Evolutionary conservation across 1,284 basidiomycete genomes (phyloP).

Genomic region (Pseudozyma sp.): DNA sequence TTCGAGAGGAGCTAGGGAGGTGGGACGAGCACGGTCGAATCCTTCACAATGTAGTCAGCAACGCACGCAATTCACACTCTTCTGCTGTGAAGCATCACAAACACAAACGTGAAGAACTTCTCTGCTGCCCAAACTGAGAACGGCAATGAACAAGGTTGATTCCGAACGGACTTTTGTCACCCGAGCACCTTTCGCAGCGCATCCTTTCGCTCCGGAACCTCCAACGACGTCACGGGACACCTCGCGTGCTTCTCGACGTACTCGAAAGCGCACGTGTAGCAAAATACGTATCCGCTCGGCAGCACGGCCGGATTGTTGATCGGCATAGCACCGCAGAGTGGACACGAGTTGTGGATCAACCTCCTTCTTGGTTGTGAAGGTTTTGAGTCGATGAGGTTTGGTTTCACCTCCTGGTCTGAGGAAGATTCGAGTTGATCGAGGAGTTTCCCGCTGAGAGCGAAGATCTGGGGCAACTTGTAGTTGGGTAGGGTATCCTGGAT

Average conservation of each 20-base stretch:
- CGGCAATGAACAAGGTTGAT: too few species aligned
- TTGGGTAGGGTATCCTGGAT: slow-evolving; percentile 1
- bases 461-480: slow-evolving; percentile 32
- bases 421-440: slow-evolving; percentile 37
- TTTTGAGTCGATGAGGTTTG: slow-evolving; percentile 18
- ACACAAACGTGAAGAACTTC: too few species aligned
- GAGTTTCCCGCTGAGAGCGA: slow-evolving; percentile 20
- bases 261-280: slow-evolving; percentile 90
- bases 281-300: slow-evolving; percentile 93
- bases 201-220: slow-evolving; percentile 78
- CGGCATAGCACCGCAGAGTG: slow-evolving; percentile 77
- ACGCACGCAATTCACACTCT: too few species aligned
- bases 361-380: slow-evolving; percentile 37
- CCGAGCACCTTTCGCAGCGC: slow-evolving; percentile 84
- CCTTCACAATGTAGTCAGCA: too few species aligned
- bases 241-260: slow-evolving; percentile 81
- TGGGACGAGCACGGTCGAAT: neutral
- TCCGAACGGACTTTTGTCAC: slow-evolving; percentile 39
- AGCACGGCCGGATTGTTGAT: slow-evolving; percentile 90
- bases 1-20: slow-evolving; percentile 35
- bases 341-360: slow-evolving; percentile 80
- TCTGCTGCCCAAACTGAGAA: too few species aligned
- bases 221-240: slow-evolving; percentile 88
- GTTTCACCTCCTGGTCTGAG: neutral
- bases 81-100: too few species aligned